phyloP scores from a whole-genome alignment of 805 yeast species.

The Saccharomycopsis sp. region DNA sequence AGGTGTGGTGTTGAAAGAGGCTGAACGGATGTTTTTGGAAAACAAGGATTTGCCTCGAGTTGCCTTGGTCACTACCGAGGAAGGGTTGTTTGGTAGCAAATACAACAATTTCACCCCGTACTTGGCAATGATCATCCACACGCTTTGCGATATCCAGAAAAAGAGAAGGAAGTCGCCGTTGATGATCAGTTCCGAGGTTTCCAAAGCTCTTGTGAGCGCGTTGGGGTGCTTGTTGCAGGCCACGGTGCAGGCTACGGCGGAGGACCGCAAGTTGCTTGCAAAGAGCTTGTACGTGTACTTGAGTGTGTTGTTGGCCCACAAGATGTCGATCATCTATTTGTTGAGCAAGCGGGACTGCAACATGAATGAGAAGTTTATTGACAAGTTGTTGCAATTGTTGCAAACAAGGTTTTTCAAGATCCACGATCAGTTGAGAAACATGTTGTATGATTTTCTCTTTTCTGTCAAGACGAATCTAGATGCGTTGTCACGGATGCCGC shows the following conservation, averaged over 20 bases:
- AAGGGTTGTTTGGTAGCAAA: neutral
- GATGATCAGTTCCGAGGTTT: neutral
- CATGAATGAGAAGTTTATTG: constrained; percentile 37
- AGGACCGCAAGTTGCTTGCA: no score
- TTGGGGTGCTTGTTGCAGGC: neutral
- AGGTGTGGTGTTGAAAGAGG: constrained; percentile 28
- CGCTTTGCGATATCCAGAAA: constrained; percentile 8
- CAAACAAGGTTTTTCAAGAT: constrained; percentile 35
- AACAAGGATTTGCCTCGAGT: constrained; percentile 33
- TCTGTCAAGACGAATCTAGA: constrained; percentile 36
- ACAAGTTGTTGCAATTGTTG: constrained; percentile 38
- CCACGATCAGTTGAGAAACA: constrained; percentile 43
- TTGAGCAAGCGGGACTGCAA: constrained; percentile 33
- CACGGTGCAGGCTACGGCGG: no score
- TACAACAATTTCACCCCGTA: constrained; percentile 19
- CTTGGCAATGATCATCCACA: constrained; percentile 12
- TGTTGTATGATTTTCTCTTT: constrained; percentile 50
- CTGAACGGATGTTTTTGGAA: constrained; percentile 35
- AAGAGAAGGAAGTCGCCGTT: no score
- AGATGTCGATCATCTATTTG: constrained; percentile 38
- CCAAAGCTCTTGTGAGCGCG: neutral
- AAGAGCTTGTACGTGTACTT: constrained; percentile 41
- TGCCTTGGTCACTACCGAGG: constrained; percentile 1
- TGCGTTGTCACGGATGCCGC: constrained; percentile 24
- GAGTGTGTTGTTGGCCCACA: constrained; percentile 51